A percentile compares a stretch with the other conserved stretches of the same genome.
Conservation (phyloP, 1,139 yeast genomes). For the Candida sojae region DNA sequence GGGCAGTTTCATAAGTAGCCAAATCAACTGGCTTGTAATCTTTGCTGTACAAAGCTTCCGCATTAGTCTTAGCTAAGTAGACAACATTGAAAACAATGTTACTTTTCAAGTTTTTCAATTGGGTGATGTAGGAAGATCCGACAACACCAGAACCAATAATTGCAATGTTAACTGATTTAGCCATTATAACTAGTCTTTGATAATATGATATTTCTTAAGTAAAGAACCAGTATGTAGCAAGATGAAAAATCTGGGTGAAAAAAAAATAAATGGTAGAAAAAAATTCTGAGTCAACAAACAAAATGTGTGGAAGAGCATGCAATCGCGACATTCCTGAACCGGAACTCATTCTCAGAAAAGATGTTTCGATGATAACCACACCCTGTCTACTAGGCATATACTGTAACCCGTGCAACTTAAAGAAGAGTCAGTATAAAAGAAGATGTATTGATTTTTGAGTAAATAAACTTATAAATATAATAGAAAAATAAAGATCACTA, state of each 20-base stretch:
- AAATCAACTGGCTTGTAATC: conserved; percentile 75
- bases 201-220: not conserved
- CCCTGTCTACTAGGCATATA: no score
- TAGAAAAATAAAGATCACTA: no score
- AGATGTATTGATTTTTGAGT: no score
- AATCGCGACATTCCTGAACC: not conserved
- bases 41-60: conserved; percentile 63
- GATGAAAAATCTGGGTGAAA: not conserved
- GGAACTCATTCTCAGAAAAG: not conserved
- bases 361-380: no score
- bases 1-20: conserved; percentile 58
- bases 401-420: no score
- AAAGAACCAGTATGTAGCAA: no score
- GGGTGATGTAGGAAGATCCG: conserved; percentile 76
- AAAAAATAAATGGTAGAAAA: not conserved
- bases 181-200: conserved; percentile 27
- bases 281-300: not conserved
- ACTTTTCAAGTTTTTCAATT: conserved; percentile 65
- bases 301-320: not conserved
- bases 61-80: conserved; percentile 70
- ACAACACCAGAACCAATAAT: conserved; percentile 93
- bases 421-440: no score
- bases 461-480: no score
- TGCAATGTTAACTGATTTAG: conserved; percentile 71
- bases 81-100: conserved; percentile 72